Percentiles rank a stretch among this genome's conserved stretches.
phyloP scores from a whole-genome alignment of 2,329 filamentous ascomycete genomes.

The Pestalotiopsis sp. region DNA sequence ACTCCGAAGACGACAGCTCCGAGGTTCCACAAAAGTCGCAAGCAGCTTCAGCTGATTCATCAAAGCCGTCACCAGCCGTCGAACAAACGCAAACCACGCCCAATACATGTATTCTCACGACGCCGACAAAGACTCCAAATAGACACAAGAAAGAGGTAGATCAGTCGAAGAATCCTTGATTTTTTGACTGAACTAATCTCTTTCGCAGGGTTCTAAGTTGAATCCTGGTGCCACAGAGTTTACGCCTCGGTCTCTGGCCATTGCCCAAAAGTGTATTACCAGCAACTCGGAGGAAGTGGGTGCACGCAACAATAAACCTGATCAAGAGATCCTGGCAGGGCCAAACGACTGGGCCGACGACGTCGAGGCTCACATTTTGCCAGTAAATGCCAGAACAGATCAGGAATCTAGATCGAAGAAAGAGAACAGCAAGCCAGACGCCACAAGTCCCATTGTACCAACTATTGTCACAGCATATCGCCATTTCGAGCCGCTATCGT shows the following conservation, averaged over 20 bases:
- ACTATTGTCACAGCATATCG: constrained; percentile 2
- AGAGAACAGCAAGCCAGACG: constrained; percentile 2
- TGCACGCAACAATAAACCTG: constrained; percentile 12
- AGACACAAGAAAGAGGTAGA: constrained; percentile 54
- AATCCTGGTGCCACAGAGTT: constrained; percentile 60
- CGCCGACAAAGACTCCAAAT: constrained; percentile 32
- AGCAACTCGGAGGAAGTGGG: background rate
- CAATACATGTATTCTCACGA: constrained; percentile 16
- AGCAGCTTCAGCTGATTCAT: background rate
- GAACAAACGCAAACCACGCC: constrained; percentile 10
- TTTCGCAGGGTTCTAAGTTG: constrained; percentile 51
- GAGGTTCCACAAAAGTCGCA: background rate
- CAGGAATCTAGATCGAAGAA: background rate
- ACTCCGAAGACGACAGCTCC: background rate
- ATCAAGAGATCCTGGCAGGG: constrained; percentile 18
- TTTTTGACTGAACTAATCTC: constrained; percentile 46
- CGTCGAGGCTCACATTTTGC: constrained; percentile 20
- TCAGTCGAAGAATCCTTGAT: constrained; percentile 38
- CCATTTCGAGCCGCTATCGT: constrained; percentile 4
- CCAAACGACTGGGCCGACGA: constrained; percentile 32
- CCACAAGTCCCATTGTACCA: background rate
- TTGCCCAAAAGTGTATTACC: background rate
- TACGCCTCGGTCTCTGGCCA: constrained; percentile 45
- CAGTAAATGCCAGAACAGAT: background rate
- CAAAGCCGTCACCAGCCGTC: background rate